Evolutionary conservation across 805 yeast species (phyloP).

Genomic region (Kuraishia borneana): DNA sequence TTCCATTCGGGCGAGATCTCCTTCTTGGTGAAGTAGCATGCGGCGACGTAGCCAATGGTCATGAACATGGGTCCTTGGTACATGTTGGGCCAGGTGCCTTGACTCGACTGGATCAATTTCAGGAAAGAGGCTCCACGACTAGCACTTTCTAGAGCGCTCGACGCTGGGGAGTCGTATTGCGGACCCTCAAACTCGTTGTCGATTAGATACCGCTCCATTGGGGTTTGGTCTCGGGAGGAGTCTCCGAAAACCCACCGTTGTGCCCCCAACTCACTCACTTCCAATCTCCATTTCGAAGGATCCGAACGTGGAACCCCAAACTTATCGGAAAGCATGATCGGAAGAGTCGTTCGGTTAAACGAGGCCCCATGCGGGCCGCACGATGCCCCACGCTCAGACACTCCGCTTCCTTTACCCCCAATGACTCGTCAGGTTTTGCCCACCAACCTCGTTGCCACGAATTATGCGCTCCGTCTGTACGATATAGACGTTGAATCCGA

Average conservation of each 20-base stretch:
- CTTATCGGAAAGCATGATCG: conserved; percentile 41
- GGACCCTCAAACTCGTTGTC: conserved; percentile 20
- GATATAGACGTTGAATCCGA: conserved; percentile 45
- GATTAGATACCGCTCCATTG: conserved; percentile 53
- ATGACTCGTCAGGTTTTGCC: conserved; percentile 31
- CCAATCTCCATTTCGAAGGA: conserved; percentile 60
- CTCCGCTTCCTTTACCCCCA: no score
- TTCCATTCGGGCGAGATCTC: conserved; percentile 56
- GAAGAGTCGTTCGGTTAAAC: no score
- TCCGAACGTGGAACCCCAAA: conserved; percentile 64
- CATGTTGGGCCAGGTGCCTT: conserved; percentile 87
- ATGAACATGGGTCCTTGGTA: conserved; percentile 98
- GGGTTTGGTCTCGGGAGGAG: conserved; percentile 26
- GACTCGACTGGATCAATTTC: conserved; percentile 56
- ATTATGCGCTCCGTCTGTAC: conserved; percentile 52
- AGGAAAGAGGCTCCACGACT: conserved; percentile 67
- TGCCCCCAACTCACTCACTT: conserved; percentile 60
- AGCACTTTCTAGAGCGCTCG: conserved; percentile 41
- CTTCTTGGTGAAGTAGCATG: conserved; percentile 57
- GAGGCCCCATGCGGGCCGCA: no score
- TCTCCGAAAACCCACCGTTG: conserved; percentile 69
- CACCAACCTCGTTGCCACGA: conserved; percentile 51
- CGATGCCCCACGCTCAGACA: no score
- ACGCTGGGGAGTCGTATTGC: conserved; percentile 1
- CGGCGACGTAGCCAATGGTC: conserved; percentile 79